These are phyloP conservation scores for Macadamia tetraphylla DNA, from an alignment of 164 flowering plant species.

Conservation along the genomic window DNA sequence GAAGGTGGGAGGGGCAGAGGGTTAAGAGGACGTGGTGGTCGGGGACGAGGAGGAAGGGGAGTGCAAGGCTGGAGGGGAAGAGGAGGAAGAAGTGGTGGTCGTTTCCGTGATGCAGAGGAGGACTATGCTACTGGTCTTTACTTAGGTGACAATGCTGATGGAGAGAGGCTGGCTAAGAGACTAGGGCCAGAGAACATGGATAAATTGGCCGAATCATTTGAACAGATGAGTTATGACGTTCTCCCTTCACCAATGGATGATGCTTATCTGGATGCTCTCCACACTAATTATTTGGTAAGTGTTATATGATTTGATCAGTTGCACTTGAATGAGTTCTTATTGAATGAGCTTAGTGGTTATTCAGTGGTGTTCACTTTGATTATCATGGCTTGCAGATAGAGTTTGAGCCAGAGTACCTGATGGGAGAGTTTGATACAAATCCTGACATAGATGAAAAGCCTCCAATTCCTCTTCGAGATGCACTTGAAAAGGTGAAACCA, in stretches of 20 bases:
- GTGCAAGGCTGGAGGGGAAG: conserved; percentile 18
- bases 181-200: conserved; percentile 55
- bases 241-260: conserved; percentile 65
- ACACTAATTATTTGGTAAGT: conserved; percentile 48
- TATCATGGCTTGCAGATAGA: conserved; percentile 54
- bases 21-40: conserved; percentile 18
- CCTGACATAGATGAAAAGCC: conserved; percentile 88
- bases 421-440: conserved; percentile 63
- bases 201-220: conserved; percentile 45
- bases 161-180: conserved; percentile 46
- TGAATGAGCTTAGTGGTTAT: neutral
- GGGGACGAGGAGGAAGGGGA: conserved; percentile 12
- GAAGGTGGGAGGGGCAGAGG: conserved; percentile 27
- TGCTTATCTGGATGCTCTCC: conserved; percentile 47
- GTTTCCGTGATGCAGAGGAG: conserved; percentile 19
- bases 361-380: neutral
- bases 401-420: conserved; percentile 74
- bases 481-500: conserved; percentile 81
- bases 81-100: conserved; percentile 9
- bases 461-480: conserved; percentile 77
- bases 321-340: neutral
- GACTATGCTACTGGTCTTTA: conserved; percentile 19
- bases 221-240: conserved; percentile 41
- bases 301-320: neutral
- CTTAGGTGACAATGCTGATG: conserved; percentile 53